Base-by-base conservation (phyloP, 2,329 filamentous ascomycete genomes). In the Ophiocordyceps camponoti-leonardi region DNA sequence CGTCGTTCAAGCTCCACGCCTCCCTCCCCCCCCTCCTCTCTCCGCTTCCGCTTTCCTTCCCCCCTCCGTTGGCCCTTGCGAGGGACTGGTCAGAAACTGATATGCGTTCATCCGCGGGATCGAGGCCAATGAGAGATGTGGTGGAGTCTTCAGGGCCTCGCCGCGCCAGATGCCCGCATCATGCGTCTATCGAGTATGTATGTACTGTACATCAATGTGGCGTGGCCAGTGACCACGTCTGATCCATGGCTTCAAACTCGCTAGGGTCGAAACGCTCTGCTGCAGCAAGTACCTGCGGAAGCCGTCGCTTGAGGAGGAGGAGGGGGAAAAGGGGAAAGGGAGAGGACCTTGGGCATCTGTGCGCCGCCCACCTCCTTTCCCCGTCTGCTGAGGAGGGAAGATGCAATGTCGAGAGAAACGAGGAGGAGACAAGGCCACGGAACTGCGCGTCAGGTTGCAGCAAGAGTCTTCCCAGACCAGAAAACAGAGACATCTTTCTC, bases 71-170 rank as follows among this genome's bases (percentile, higher is more conserved):
- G 18, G 48, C 53, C 55, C 49, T 52, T 49, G 47, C 49, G 47
- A 53, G 58, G 56, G 53, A 55, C 53, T 53, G n/a, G 58, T 64
- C 60, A 58, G 65, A 66, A 66, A 68, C 67, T 63, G 67, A 65
- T 67, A 71, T 71, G 68, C 67, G 64, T 66, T 67, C 63, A 65
- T 65, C 66, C 67, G 66, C 63, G 58, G 61, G 63, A 59, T 65
- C 58, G 56, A 63, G 58, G 57, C 62, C 62, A 58, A 61, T 59
- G 62, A 16, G 31, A 35, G 13, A n/a, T 13, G 13, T 35, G 31
- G 13, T 35, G 13, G 31, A 35, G 31, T 35, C 31, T 35, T n/a
- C n/a, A 8, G 8, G 23, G 23, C 23, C 8, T 26, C 23, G 23
- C 23, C 23, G 23, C 23, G 23, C 23, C 23, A 5, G 23, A 26